Base-by-base conservation (phyloP, 495 filamentous ascomycete genomes). In the Penicillium bovifimosum region DNA sequence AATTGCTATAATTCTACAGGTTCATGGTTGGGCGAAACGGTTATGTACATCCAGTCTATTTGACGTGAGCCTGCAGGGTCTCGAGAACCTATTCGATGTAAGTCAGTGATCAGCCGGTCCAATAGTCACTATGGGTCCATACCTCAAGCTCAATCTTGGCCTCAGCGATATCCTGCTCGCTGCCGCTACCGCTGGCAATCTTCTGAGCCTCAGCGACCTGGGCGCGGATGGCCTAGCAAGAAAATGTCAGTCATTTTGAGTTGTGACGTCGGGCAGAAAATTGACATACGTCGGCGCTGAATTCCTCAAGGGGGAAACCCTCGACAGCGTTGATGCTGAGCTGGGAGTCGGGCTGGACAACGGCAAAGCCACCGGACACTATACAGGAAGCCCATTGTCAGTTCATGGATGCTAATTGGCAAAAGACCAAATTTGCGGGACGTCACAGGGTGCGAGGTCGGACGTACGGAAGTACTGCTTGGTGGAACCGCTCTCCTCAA, bases 131-230 rank as follows among this genome's bases (percentile, higher is more conserved):
- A 27, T 35, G 47, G 35, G 36, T 44, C 61, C 78, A 55, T 76
- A 96, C 93, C 87, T 97, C 93, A 57, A 99, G 75, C 79, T 99
- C 95, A 68, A 97, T 89, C 81, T 93, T 96, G 51, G 93, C 93
- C 82, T 97, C 93, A 50, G 91, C 91, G 71, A 96, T 88, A 66
- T 99, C 93, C 75, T 91, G 87, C 82, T 97, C 93, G 70, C 91
- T 96, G 62, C 93, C 93, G 65, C 79, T 82, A 60, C 93, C 93
- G 67, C 75, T 79, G 53, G 86, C 90, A 72, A 97, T 87, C 84
- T 96, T 96, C 76, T 95, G 88, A 53, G 92, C 89, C 76, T 99
- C 93, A 47, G 86, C 70, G 55, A 97, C 86, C 76, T 96, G 71
- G 52, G 61, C 44, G 28, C 60, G 65, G 56, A 75, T 70, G 47